Conservation (phyloP, 768 basidiomycete genomes). For the Kwoniella mangroviensis region DNA sequence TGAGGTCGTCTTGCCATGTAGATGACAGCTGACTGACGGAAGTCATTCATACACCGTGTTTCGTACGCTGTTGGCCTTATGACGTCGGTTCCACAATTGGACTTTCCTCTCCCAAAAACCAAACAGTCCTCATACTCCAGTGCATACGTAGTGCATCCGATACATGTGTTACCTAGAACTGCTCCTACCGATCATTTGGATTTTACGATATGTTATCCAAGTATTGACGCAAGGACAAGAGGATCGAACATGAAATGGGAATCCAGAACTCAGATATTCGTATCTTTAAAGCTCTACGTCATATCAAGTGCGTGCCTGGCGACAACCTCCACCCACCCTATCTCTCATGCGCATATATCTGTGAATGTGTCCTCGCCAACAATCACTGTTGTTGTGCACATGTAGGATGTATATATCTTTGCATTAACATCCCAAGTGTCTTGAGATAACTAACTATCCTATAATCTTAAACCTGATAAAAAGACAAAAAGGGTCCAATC, state of each 20-base stretch:
- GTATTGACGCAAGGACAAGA: background rate
- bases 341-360: no score
- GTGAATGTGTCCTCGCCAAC: background rate
- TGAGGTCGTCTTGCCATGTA: background rate
- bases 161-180: background rate
- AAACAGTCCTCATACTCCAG: background rate
- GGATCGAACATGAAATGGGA: background rate
- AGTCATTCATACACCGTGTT: background rate
- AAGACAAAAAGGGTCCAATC: background rate
- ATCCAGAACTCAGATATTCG: no score
- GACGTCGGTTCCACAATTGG: background rate
- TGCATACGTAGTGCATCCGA: background rate
- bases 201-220: background rate
- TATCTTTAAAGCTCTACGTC: background rate
- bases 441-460: background rate
- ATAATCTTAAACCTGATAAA: background rate
- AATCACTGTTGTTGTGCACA: background rate
- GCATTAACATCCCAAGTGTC: background rate
- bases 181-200: background rate
- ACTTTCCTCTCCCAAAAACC: no score
- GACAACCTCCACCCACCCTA: conserved; percentile 1
- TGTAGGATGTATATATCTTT: background rate
- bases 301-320: conserved; percentile 3
- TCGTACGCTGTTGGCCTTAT: background rate
- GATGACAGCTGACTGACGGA: background rate